Base-by-base conservation (phyloP, 768 basidiomycete species). In the Termitomyces sp. region DNA sequence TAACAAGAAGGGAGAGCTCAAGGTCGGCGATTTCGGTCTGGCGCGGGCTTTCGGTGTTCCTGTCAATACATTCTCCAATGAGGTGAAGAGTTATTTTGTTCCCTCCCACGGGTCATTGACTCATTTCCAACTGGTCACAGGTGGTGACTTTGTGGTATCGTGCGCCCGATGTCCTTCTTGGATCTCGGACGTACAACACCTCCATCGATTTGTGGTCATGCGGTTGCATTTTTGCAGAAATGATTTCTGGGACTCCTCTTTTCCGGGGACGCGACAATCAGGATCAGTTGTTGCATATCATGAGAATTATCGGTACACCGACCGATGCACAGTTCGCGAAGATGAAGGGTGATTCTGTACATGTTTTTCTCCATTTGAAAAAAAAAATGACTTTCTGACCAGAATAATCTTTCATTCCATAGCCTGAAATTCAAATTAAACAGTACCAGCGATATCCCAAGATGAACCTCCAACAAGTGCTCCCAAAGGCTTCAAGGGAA, bases 61-160 rank as follows among this genome's bases (percentile, higher is more conserved):
- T 4, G 96, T 98, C 58, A 98, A 99, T 69, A 99, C 97, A 0
- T 99, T 98, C 72, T 94, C 92, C 18, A 99, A 99, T 69, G 97
- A 99, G 84, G 92, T 81, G 52, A 62, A 40, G 14, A 30, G n/a
- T 59, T 26, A 40, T 24, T 36, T 8, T 9, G 28, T 35, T 6
- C 22, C 6, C 22, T 49, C 49, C 43, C 50, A 49, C 38, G 35
- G 35, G 35, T 24, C 36, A 14, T 45, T 16, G 36, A 12, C 43
- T 36, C 54, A 40, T 56, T 30, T 43, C 54, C 56, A 61, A 60
- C 58, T n/a, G n/a, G 26, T 2, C 28, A 5, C 59, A 93, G 92
- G 97, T 99, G 57, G 97, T 98, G 22, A 99, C 97, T 30, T 74
- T 98, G 14, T 99, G 97, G 97, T 99, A 99, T 71, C 88, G 97